phyloP scores from a whole-genome alignment of 306 rosid species.

The Quercus variabilis region DNA sequence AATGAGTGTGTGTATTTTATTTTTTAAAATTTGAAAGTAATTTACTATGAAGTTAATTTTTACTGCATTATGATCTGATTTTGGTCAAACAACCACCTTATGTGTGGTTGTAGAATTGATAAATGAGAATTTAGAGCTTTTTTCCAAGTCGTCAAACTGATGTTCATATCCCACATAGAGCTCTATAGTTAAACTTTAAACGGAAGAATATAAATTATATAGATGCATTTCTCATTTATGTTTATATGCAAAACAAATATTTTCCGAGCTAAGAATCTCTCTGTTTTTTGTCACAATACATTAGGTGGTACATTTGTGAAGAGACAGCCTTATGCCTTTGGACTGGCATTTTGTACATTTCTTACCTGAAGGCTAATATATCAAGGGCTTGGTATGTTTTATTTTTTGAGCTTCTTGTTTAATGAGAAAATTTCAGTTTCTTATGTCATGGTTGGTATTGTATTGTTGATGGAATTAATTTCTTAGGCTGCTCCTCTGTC shows the following conservation, averaged over 20 bases:
- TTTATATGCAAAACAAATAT: neutral
- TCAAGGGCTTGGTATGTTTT: conserved; percentile 67
- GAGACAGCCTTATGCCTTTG: conserved; percentile 92
- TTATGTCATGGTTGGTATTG: neutral
- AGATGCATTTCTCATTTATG: conserved; percentile 14
- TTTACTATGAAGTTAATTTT: neutral
- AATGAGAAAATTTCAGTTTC: conserved; percentile 18
- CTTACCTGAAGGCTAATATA: conserved; percentile 66
- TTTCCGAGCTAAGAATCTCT: conserved; percentile 1
- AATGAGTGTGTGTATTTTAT: no score
- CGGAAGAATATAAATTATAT: neutral
- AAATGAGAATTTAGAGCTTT: neutral
- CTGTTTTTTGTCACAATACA: conserved; percentile 27
- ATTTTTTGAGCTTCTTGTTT: conserved; percentile 15
- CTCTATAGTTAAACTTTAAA: neutral
- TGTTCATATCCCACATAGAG: conserved; percentile 21
- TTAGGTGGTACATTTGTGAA: conserved; percentile 93
- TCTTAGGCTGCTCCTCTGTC: neutral
- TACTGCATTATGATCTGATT: neutral
- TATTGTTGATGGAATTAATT: neutral
- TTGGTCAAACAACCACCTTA: neutral
- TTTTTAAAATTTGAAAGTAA: neutral
- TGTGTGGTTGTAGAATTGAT: conserved; percentile 3
- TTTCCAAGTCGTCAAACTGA: conserved; percentile 2
- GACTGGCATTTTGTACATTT: conserved; percentile 76